Conservation (phyloP, 2,329 filamentous ascomycete genomes). For the Cordyceps militaris region DNA sequence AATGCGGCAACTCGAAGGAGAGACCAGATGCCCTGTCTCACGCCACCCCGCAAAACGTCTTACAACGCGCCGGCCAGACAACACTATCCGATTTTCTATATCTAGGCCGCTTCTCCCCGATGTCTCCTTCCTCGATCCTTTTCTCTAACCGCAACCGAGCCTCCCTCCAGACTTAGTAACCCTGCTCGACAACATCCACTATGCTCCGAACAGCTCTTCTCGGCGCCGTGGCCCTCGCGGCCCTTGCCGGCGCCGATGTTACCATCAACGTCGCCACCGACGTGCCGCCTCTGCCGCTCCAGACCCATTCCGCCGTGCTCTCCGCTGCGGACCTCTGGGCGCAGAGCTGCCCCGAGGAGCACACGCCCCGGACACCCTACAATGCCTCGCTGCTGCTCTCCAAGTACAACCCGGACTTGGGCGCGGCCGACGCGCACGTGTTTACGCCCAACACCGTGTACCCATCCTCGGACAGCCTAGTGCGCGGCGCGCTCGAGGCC, state of each 20-base stretch:
- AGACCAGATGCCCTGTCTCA: background rate
- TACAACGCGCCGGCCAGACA: background rate
- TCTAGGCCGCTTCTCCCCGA: background rate
- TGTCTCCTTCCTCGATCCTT: background rate
- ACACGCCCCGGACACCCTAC: constrained; percentile 17
- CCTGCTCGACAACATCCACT: background rate
- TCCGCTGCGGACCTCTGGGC: constrained; percentile 25
- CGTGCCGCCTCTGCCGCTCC: constrained; percentile 23
- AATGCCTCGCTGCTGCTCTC: constrained; percentile 24
- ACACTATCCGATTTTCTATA: background rate
- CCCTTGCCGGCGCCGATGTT: background rate
- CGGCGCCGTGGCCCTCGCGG: constrained; percentile 14
- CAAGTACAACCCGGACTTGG: constrained; percentile 19
- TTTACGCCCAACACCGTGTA: constrained; percentile 19
- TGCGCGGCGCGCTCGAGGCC: constrained; percentile 38
- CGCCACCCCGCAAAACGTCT: background rate
- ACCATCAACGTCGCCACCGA: constrained; percentile 22
- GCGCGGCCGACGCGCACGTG: constrained; percentile 5
- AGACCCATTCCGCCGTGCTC: constrained; percentile 17
- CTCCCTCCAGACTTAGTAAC: background rate
- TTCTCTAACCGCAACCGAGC: background rate
- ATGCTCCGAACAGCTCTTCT: constrained; percentile 11
- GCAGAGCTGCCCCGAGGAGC: constrained; percentile 29
- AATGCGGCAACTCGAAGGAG: background rate
- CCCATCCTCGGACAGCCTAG: constrained; percentile 33